phyloP scores from a whole-genome alignment of 2,329 filamentous ascomycete species.

The Penicillium aurantiogriseum region DNA sequence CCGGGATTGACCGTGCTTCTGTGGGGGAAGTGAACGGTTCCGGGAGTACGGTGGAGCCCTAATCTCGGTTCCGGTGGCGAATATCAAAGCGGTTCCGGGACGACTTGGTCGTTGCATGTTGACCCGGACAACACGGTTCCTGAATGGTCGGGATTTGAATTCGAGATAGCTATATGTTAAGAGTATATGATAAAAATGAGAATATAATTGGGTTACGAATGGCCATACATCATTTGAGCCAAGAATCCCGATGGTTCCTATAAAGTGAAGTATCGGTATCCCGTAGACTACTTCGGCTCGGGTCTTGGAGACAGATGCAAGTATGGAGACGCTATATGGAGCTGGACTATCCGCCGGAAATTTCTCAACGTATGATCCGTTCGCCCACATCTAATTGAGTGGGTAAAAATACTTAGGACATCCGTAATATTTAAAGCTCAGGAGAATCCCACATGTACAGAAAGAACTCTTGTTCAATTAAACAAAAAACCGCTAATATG shows the following conservation, averaged over 20 bases:
- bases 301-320: background rate
- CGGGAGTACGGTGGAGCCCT: background rate
- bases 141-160: background rate
- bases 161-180: background rate
- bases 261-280: background rate
- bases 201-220: background rate
- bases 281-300: background rate
- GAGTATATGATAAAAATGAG: background rate
- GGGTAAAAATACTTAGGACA: background rate
- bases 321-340: background rate
- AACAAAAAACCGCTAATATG: background rate
- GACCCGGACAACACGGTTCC: background rate
- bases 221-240: background rate
- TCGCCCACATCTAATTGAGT: background rate
- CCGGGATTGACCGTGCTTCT: background rate
- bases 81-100: slow-evolving; percentile 1
- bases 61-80: slow-evolving; percentile 9
- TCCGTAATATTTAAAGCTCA: background rate
- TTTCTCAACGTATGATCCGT: background rate
- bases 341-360: background rate
- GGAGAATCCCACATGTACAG: background rate
- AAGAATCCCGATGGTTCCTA: too few species aligned
- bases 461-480: background rate
- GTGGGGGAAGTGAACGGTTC: background rate
- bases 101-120: background rate